phyloP scores from a whole-genome alignment of 768 basidiomycete species.

The Lyophyllum semitale region DNA sequence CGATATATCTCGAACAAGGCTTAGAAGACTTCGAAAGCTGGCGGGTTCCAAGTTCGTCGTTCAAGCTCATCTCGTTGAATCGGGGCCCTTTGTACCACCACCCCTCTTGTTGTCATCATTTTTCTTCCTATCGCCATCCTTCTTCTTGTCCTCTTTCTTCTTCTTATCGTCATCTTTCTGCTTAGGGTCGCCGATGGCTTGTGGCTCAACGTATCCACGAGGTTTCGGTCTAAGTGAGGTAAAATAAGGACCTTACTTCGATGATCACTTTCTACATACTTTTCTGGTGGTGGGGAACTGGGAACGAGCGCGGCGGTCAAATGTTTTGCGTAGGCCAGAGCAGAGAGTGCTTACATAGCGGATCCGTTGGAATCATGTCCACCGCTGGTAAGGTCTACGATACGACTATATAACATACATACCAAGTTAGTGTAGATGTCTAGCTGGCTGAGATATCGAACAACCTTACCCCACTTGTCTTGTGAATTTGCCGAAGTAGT shows the following conservation, averaged over 20 bases:
- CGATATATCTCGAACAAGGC: neutral
- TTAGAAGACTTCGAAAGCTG: neutral
- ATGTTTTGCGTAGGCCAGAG: neutral
- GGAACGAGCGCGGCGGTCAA: neutral
- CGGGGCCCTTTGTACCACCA: neutral
- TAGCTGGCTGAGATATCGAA: neutral
- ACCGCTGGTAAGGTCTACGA: constrained; percentile 9
- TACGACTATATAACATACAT: neutral
- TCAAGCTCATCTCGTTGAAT: neutral
- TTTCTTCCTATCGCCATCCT: too few relatives aligned
- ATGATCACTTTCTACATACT: neutral
- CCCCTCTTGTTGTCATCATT: neutral
- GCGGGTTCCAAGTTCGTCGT: neutral
- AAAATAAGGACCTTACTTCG: neutral
- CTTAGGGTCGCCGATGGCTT: neutral
- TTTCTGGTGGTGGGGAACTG: neutral
- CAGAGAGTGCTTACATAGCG: constrained; percentile 2
- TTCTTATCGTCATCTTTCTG: too few relatives aligned
- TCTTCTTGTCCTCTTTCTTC: too few relatives aligned
- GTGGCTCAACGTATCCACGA: neutral
- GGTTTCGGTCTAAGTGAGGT: constrained; percentile 2
- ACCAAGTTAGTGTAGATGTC: neutral
- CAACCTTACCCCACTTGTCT: constrained; percentile 10
- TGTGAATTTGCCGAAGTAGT: neutral
- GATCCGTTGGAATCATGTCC: constrained; percentile 3